These are phyloP conservation scores for Trichosporon sp. DNA, from an alignment of 1,284 basidiomycete genomes.

Conservation along the genomic window DNA sequence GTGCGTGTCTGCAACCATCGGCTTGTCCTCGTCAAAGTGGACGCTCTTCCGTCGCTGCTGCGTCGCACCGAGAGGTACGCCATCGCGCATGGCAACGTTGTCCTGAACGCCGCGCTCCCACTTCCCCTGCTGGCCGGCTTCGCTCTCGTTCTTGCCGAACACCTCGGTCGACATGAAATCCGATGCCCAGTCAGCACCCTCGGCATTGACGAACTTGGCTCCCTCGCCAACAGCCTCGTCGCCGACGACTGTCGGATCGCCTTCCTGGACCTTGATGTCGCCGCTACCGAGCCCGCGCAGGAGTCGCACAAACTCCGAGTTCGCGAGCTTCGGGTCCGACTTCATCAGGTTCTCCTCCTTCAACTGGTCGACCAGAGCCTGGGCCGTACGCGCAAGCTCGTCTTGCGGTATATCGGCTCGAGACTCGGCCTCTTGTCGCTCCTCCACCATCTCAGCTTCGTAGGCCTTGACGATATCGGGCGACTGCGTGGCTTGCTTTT, in stretches of 20 bases:
- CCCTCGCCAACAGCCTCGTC: conserved; percentile 39
- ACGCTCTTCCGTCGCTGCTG: conserved; percentile 40
- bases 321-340: conserved; percentile 74
- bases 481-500: not conserved
- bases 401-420: conserved; percentile 45
- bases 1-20: conserved; percentile 38
- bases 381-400: conserved; percentile 70
- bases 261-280: conserved; percentile 70
- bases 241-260: conserved; percentile 15
- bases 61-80: not conserved
- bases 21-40: conserved; percentile 50
- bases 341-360: conserved; percentile 43
- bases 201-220: conserved; percentile 40
- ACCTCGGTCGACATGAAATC: conserved; percentile 7
- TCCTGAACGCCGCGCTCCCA: conserved; percentile 26
- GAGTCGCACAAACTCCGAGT: conserved; percentile 79
- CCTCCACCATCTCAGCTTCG: conserved; percentile 3
- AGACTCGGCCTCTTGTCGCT: not conserved
- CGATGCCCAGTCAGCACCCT: conserved; percentile 21
- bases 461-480: not conserved
- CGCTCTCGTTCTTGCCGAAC: not conserved
- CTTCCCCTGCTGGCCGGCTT: not conserved
- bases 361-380: conserved; percentile 63
- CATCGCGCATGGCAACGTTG: conserved; percentile 25
- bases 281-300: conserved; percentile 81